Base-by-base conservation (phyloP, 371 early-diverging fungal species). In the Mortierella sp. region DNA sequence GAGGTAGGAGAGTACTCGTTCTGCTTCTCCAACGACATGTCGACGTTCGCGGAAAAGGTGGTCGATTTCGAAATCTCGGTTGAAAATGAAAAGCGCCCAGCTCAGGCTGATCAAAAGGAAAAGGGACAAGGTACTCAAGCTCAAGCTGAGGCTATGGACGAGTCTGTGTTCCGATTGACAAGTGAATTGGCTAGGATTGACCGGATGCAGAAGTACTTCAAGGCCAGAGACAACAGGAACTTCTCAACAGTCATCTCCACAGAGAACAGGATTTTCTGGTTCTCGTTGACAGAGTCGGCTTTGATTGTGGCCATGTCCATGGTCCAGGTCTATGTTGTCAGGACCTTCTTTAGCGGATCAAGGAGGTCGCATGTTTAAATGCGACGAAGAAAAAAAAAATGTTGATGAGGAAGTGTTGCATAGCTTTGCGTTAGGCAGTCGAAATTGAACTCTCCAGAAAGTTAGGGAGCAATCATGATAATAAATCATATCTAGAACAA, bases 1-100 rank as follows among this genome's bases (percentile, higher is more conserved):
- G 78, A 89, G 55, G 87, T 86, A 1, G 98, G 98, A 60, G 98
- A 98, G 79, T 95, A 95, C 85, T 83, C 93, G 47, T 95, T 96
- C 88, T 97, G 97, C 87, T 98, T 98, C 89, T 91, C 91, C 71
- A 98, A 98, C 86, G 89, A 88, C 63, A 93, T 95, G 91, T 93
- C 96, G 40, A 94, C 96, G 12, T 94, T 95, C 87, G 94, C 93
- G 35, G 94, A 96, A 71, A 98, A 98, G 81, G 80, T 91, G 24
- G 88, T 97, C 37, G 96, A 96, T 84, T 96, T 98, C 83, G 98
- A 98, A 69, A 93, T 98, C 72, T 88, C 92, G 3, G 86, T 95
- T 28, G 96, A 98, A 79, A 88, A 95, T 85, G 97, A 97, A 83
- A 84, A 84, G 22, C 83, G 85, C 3, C 64, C 76, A 26, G 57